phyloP scores from a whole-genome alignment of 2,329 filamentous ascomycete genomes.

The Monosporascus sp. region DNA sequence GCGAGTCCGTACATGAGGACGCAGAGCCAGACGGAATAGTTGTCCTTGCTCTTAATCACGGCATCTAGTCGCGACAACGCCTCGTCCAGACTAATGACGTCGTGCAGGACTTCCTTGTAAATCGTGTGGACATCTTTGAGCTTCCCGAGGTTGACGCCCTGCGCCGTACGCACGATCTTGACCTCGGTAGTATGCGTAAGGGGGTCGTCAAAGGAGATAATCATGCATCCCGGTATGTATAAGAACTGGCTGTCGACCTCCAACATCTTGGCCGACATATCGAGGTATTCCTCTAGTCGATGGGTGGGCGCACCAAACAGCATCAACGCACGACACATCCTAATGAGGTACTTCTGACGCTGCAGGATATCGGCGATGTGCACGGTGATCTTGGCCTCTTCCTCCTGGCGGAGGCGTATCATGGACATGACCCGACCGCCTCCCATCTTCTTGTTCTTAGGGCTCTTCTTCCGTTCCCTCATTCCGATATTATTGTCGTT shows the following conservation, averaged over 20 bases:
- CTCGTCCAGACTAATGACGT: conserved; percentile 52
- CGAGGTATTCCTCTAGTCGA: conserved; percentile 86
- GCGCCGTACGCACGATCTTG: conserved; percentile 53
- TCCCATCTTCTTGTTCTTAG: conserved; percentile 25
- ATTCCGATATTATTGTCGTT: conserved; percentile 7
- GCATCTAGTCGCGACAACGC: conserved; percentile 47
- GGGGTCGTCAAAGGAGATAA: conserved; percentile 79
- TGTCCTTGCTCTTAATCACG: conserved; percentile 48
- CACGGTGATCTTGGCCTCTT: conserved; percentile 35
- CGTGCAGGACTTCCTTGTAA: conserved; percentile 61
- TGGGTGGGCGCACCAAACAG: conserved; percentile 86
- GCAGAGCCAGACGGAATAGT: conserved; percentile 45
- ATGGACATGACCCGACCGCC: conserved; percentile 27
- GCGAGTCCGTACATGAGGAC: conserved; percentile 68
- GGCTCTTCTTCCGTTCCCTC: conserved; percentile 19
- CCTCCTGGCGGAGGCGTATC: conserved; percentile 28
- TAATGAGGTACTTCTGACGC: conserved; percentile 57
- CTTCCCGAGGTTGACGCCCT: conserved; percentile 57
- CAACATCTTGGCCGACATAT: conserved; percentile 81
- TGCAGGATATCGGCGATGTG: conserved; percentile 63
- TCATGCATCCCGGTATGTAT: conserved; percentile 90
- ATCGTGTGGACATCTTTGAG: conserved; percentile 55
- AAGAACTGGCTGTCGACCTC: conserved; percentile 86
- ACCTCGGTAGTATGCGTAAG: conserved; percentile 62
- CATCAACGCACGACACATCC: conserved; percentile 83